Conservation (phyloP, 139 green algal species). For the Chlamydomonas sp. region DNA sequence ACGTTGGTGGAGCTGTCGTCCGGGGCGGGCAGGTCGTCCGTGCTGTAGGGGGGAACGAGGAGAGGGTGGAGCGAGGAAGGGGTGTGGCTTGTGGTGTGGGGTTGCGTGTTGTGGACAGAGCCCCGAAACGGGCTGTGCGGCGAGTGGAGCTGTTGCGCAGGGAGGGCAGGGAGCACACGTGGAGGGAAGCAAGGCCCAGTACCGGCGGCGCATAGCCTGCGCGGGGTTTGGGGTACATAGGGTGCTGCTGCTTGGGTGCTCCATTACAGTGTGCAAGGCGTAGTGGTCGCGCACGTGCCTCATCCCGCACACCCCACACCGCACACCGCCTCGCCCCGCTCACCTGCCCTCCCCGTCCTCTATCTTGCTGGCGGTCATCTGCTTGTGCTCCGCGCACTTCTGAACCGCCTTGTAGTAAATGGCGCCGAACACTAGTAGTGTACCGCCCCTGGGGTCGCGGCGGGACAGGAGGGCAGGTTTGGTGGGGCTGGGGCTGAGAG, state of each 20-base stretch:
- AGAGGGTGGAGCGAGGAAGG: background rate
- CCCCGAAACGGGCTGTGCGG: no score
- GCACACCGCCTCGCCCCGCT: background rate
- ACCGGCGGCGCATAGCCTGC: no score
- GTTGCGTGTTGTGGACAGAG: no score
- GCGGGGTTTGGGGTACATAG: no score
- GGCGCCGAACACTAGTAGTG: constrained; percentile 48
- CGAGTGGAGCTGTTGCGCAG: no score
- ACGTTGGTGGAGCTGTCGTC: background rate
- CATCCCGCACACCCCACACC: no score
- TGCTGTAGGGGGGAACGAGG: background rate
- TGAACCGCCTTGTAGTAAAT: constrained; percentile 53
- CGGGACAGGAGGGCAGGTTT: background rate
- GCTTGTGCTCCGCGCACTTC: constrained; percentile 11
- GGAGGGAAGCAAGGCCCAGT: no score
- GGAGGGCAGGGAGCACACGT: no score
- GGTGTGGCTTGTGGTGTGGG: no score
- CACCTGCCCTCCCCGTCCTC: constrained; percentile 14
- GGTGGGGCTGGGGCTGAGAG: background rate
- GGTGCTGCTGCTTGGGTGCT: no score
- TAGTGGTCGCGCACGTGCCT: no score
- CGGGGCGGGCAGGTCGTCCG: background rate
- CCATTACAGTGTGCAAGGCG: no score
- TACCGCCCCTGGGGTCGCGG: constrained; percentile 35
- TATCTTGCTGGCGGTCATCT: background rate